Percentiles rank a stretch among this genome's conserved stretches.
These are phyloP conservation scores for Ceratobasidium sp. DNA, from an alignment of 1,284 basidiomycete genomes.

Conservation along the genomic window DNA sequence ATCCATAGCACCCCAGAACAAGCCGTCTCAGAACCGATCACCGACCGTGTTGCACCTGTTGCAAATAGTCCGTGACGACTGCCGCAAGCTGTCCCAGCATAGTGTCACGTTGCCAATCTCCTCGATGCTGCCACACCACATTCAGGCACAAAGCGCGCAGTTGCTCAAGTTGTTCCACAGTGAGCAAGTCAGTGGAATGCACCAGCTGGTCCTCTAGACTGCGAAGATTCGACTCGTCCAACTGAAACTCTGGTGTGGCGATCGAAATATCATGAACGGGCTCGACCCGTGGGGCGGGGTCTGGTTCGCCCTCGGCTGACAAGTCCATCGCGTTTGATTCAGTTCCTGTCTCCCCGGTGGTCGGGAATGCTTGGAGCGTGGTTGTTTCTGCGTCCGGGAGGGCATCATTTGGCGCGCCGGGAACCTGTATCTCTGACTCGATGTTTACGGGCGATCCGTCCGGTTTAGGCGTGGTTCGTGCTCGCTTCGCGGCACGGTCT, in stretches of 20 bases:
- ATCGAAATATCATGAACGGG: neutral
- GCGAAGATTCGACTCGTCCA: conserved; percentile 38
- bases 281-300: conserved; percentile 8
- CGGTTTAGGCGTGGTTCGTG: conserved; percentile 53
- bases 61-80: conserved; percentile 65
- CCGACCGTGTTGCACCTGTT: conserved; percentile 64
- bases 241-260: conserved; percentile 31
- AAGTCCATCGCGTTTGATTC: conserved; percentile 46
- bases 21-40: conserved; percentile 59
- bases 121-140: conserved; percentile 79
- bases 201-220: conserved; percentile 51
- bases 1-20: no score
- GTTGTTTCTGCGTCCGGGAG: neutral
- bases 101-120: conserved; percentile 80
- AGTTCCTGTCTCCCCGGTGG: conserved; percentile 59
- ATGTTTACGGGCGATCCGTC: conserved; percentile 43
- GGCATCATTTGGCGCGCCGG: neutral
- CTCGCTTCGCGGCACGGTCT: conserved; percentile 61
- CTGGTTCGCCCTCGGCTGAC: conserved; percentile 46
- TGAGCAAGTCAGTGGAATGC: conserved; percentile 64
- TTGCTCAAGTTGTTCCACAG: conserved; percentile 92
- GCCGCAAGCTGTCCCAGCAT: conserved; percentile 67
- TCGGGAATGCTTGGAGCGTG: neutral
- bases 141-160: conserved; percentile 84
- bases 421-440: conserved; percentile 4